Percentiles rank a stretch among this genome's conserved stretches.
Evolutionary conservation across 2,329 filamentous ascomycete species (phyloP).

Genomic region (Beauveria sp.): DNA sequence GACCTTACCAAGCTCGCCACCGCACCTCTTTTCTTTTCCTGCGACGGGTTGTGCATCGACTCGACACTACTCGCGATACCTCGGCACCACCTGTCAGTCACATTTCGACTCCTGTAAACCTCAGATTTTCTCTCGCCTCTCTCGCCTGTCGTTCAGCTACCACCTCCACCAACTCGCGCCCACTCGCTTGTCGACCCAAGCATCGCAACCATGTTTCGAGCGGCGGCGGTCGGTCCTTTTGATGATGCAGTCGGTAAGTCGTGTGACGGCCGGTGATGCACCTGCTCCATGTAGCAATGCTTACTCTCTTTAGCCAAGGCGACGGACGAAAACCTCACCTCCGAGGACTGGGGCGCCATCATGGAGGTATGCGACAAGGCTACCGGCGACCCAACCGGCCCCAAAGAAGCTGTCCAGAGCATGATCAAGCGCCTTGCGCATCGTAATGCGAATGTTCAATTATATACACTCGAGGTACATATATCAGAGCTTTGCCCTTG

Average conservation of each 20-base stretch:
- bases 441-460: constrained; percentile 90
- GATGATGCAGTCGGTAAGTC: constrained; percentile 52
- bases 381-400: constrained; percentile 44
- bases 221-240: constrained; percentile 49
- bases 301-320: constrained; percentile 50
- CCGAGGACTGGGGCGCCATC: constrained; percentile 62
- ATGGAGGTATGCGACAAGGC: constrained; percentile 58
- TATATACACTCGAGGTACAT: constrained; percentile 78
- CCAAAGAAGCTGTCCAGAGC: constrained; percentile 80
- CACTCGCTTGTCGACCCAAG: constrained; percentile 8
- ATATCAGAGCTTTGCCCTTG: background rate
- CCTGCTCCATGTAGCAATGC: constrained; percentile 8
- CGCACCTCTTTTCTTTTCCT: background rate
- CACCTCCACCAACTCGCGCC: background rate
- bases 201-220: constrained; percentile 46
- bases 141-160: background rate
- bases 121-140: background rate
- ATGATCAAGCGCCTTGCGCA: constrained; percentile 90
- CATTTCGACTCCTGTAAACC: background rate
- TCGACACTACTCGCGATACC: background rate
- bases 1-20: constrained; percentile 10
- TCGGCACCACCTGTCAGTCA: background rate
- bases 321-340: constrained; percentile 95
- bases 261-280: constrained; percentile 2
- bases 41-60: background rate